phyloP scores from a whole-genome alignment of 1,139 yeast species.

The Kurtzmaniella natalensis region DNA sequence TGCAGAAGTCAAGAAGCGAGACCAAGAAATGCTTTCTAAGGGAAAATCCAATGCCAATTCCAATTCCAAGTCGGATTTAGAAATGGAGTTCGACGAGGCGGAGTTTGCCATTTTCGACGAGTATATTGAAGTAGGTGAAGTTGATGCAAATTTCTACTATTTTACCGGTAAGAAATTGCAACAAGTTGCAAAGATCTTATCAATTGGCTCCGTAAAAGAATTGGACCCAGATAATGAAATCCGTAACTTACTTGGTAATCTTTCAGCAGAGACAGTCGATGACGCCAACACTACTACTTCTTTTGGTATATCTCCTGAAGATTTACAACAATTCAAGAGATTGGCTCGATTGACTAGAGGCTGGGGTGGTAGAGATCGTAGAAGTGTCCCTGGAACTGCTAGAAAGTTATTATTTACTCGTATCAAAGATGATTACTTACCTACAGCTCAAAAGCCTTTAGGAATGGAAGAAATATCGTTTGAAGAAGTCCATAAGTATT shows the following conservation, averaged over 20 bases:
- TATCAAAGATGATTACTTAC: constrained; percentile 79
- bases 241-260: constrained; percentile 65
- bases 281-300: constrained; percentile 68
- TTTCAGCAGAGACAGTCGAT: constrained; percentile 63
- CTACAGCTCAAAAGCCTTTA: constrained; percentile 61
- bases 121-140: constrained; percentile 29
- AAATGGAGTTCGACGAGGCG: constrained; percentile 11
- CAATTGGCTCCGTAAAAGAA: constrained; percentile 44
- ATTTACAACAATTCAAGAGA: constrained; percentile 57
- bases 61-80: constrained; percentile 12
- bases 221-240: constrained; percentile 82
- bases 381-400: constrained; percentile 68
- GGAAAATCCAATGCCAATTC: constrained; percentile 12
- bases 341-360: constrained; percentile 63
- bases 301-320: constrained; percentile 60
- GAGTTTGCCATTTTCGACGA: constrained; percentile 23
- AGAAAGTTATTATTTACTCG: constrained; percentile 66
- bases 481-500: constrained; percentile 35
- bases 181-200: constrained; percentile 35
- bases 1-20: constrained; percentile 30
- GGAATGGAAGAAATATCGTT: constrained; percentile 52
- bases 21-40: constrained; percentile 25
- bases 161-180: constrained; percentile 42
- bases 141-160: constrained; percentile 40
- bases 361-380: constrained; percentile 79